phyloP scores from a whole-genome alignment of 2,329 filamentous ascomycete species.

The Exophiala alcalophila region DNA sequence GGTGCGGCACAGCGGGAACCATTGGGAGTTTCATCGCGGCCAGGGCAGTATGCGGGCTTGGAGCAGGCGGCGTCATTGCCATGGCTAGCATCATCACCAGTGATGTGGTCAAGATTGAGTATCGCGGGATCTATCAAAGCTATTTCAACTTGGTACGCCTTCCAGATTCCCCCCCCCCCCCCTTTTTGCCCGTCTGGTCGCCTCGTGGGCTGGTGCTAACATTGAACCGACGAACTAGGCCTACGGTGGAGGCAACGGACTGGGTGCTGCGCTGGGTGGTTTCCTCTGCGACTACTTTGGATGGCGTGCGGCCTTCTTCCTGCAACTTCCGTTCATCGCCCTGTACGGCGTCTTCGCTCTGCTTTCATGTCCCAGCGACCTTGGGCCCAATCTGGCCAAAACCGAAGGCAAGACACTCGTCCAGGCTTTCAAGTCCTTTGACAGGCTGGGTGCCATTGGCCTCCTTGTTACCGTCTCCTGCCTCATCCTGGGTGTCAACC shows the following conservation, averaged over 20 bases:
- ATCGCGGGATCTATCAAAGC: slow-evolving; percentile 69
- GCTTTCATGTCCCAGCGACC: slow-evolving; percentile 42
- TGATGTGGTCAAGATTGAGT: slow-evolving; percentile 71
- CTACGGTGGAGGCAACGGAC: slow-evolving; percentile 26
- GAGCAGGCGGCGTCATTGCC: slow-evolving; percentile 68
- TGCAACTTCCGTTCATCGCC: slow-evolving; percentile 56
- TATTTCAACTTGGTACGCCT: slow-evolving; percentile 46
- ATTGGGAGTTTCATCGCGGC: slow-evolving; percentile 70
- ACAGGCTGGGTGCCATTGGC: slow-evolving; percentile 54
- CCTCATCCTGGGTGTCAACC: slow-evolving; percentile 59
- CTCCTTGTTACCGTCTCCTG: slow-evolving; percentile 54
- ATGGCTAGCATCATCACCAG: slow-evolving; percentile 69
- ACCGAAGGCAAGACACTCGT: slow-evolving; percentile 45
- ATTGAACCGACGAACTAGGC: slow-evolving; percentile 1
- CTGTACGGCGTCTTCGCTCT: slow-evolving; percentile 48
- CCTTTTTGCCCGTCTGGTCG: background rate
- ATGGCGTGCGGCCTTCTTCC: slow-evolving; percentile 70
- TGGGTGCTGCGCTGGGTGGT: slow-evolving; percentile 68
- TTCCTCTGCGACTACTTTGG: slow-evolving; percentile 67
- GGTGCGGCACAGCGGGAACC: slow-evolving; percentile 65
- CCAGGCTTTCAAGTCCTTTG: slow-evolving; percentile 56
- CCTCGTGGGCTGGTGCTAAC: slow-evolving; percentile 1
- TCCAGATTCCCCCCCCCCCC: too few relatives aligned
- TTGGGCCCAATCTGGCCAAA: slow-evolving; percentile 47
- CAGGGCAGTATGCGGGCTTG: slow-evolving; percentile 67